Percentiles rank a stretch among this genome's conserved stretches.
phyloP scores from a whole-genome alignment of 306 rosid species.

The Begonia masoniana region DNA sequence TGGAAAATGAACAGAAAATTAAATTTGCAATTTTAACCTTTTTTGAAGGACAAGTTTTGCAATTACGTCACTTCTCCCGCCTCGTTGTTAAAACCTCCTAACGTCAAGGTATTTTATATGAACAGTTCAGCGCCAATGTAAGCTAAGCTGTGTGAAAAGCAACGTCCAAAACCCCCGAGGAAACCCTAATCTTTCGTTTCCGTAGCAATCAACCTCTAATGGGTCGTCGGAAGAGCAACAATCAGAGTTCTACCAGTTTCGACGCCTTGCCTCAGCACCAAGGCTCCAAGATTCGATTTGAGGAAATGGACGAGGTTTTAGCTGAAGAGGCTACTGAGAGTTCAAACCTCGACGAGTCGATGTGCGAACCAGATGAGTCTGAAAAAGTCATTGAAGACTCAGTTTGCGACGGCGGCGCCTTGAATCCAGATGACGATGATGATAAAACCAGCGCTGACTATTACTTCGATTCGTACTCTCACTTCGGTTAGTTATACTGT shows the following conservation, averaged over 20 bases:
- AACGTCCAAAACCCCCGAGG: conserved; percentile 5
- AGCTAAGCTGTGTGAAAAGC: too few relatives aligned
- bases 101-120: too few relatives aligned
- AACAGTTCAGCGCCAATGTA: too few relatives aligned
- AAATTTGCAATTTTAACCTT: too few relatives aligned
- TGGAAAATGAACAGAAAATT: too few relatives aligned
- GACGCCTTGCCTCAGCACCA: conserved; percentile 10
- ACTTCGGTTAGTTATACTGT: too few relatives aligned
- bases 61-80: too few relatives aligned
- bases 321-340: conserved; percentile 38
- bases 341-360: conserved; percentile 72
- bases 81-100: too few relatives aligned
- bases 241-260: conserved; percentile 15
- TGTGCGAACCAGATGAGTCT: conserved; percentile 40
- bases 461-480: conserved; percentile 95
- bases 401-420: conserved; percentile 7
- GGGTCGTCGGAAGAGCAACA: conserved; percentile 52
- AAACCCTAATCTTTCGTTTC: conserved; percentile 7
- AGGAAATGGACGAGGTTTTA: conserved; percentile 43
- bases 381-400: conserved; percentile 23
- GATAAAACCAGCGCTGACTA: conserved; percentile 93
- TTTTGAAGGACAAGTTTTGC: too few relatives aligned
- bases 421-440: conserved; percentile 25
- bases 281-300: conserved; percentile 36
- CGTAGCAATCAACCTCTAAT: conserved; percentile 13